These are phyloP conservation scores for Pseudognaphalium luteoalbum DNA, from an alignment of 129 eudicot genomes.

Conservation along the genomic window DNA sequence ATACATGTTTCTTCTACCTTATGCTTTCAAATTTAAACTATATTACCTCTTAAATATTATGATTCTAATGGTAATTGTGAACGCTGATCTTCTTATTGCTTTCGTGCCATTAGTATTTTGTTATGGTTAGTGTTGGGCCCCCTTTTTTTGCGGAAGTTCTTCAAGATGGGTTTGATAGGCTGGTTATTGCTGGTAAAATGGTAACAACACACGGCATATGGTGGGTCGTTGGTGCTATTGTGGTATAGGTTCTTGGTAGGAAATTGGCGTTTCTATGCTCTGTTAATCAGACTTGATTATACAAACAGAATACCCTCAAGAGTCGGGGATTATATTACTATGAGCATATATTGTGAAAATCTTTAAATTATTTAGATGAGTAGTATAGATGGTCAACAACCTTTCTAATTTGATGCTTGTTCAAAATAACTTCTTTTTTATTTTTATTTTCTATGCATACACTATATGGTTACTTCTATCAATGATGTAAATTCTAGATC, in stretches of 20 bases:
- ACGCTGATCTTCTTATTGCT: conserved; percentile 5
- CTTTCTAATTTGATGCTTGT: not conserved
- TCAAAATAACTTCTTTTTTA: no score
- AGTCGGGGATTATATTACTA: not conserved
- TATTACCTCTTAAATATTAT: conserved; percentile 1
- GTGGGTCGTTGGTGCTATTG: not conserved
- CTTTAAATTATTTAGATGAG: not conserved
- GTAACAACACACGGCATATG: not conserved
- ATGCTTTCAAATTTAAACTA: conserved; percentile 12
- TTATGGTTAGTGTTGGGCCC: not conserved
- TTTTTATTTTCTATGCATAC: not conserved
- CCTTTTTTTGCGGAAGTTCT: not conserved
- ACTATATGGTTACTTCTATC: not conserved
- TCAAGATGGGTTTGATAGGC: not conserved
- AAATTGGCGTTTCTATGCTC: not conserved
- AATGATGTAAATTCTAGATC: not conserved
- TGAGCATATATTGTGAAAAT: not conserved
- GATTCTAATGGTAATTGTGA: conserved; percentile 1
- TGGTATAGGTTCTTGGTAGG: not conserved
- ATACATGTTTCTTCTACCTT: conserved; percentile 8
- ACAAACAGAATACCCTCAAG: not conserved
- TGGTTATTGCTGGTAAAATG: not conserved
- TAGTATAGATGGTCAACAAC: not conserved
- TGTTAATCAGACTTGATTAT: not conserved
- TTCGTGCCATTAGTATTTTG: not conserved